A percentile compares a stretch with the other conserved stretches of the same genome.
phyloP scores from a whole-genome alignment of 1,284 basidiomycete genomes.

The Ustilago bromivora region DNA sequence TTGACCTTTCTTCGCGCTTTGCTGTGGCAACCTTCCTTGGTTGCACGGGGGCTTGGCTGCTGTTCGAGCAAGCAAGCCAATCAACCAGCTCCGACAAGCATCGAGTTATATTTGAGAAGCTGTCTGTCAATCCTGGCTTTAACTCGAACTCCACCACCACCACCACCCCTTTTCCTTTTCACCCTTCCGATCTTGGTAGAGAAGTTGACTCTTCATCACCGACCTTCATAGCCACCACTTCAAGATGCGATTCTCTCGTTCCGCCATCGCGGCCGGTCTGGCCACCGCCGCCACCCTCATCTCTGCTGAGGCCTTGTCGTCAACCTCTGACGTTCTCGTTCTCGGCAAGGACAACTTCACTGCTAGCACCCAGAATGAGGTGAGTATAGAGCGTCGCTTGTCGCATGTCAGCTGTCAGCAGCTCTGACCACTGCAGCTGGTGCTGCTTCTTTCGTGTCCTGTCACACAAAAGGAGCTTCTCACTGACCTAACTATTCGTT shows the following conservation, averaged over 20 bases:
- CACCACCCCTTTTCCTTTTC: background rate
- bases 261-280: constrained; percentile 53
- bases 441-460: background rate
- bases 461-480: background rate
- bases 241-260: constrained; percentile 55
- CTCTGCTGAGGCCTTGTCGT: constrained; percentile 74
- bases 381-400: constrained; percentile 15
- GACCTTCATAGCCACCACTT: background rate
- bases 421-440: background rate
- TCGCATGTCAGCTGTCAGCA: background rate
- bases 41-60: constrained; percentile 10
- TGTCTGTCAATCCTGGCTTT: background rate
- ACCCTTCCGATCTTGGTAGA: constrained; percentile 12
- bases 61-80: background rate
- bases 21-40: background rate
- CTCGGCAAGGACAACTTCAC: constrained; percentile 81
- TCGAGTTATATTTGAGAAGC: constrained; percentile 8
- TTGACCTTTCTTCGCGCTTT: constrained; percentile 7
- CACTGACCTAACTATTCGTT: background rate
- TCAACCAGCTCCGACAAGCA: background rate
- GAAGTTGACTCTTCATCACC: constrained; percentile 17
- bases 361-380: constrained; percentile 75
- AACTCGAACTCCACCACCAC: background rate
- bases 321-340: constrained; percentile 82
- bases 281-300: constrained; percentile 65